Percentiles rank a stretch among this genome's conserved stretches.
Evolutionary conservation across 2,329 filamentous ascomycete species (phyloP).

Genomic region (Ophiosphaerella korrae): DNA sequence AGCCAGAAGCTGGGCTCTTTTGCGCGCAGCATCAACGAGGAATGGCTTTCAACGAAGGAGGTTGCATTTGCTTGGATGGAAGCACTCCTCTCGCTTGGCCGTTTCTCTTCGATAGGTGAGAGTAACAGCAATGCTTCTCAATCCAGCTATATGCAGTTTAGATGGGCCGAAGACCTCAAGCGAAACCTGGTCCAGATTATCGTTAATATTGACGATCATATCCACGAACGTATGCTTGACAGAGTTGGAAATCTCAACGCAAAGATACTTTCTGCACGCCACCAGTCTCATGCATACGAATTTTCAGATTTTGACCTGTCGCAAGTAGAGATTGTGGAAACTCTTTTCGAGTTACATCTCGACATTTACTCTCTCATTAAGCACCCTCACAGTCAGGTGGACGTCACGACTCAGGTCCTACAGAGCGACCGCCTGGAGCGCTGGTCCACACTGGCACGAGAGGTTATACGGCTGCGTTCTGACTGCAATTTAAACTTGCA

Average conservation of each 20-base stretch:
- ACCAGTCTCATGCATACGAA: constrained; percentile 18
- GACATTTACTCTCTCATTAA: constrained; percentile 69
- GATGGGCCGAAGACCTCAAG: constrained; percentile 63
- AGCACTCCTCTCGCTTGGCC: constrained; percentile 53
- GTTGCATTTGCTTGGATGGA: constrained; percentile 61
- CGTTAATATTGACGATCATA: constrained; percentile 59
- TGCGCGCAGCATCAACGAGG: constrained; percentile 52
- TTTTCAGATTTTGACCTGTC: constrained; percentile 41
- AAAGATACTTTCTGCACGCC: constrained; percentile 28
- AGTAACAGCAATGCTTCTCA: constrained; percentile 18
- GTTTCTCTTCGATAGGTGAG: constrained; percentile 18
- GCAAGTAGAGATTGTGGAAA: constrained; percentile 61
- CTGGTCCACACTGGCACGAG: constrained; percentile 64
- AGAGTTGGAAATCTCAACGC: constrained; percentile 36
- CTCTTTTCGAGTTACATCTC: constrained; percentile 69
- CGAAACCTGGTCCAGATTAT: constrained; percentile 59
- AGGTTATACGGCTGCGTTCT: constrained; percentile 54
- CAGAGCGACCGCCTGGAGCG: constrained; percentile 65
- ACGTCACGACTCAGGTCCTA: constrained; percentile 54
- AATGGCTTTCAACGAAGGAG: constrained; percentile 56
- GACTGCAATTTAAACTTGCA: constrained; percentile 23
- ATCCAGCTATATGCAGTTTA: constrained; percentile 59
- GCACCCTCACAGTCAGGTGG: constrained; percentile 62
- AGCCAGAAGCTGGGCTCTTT: constrained; percentile 50
- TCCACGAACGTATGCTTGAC: constrained; percentile 52